phyloP scores from a whole-genome alignment of 768 basidiomycete species.

The Boletus insuetus region DNA sequence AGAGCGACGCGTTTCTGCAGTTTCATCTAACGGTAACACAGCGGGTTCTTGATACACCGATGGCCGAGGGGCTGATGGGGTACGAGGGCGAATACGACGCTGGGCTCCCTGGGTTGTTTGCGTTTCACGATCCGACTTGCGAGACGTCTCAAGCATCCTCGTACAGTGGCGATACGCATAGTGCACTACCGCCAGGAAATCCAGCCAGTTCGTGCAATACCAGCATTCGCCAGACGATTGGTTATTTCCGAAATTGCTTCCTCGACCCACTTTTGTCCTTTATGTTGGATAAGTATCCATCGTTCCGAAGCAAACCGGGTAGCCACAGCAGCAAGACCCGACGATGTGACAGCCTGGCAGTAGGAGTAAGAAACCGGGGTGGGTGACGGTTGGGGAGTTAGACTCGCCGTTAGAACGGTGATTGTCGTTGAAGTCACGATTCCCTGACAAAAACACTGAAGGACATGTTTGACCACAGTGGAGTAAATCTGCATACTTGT shows the following conservation, averaged over 20 bases:
- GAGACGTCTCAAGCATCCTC: constrained; percentile 22
- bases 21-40: too few relatives aligned
- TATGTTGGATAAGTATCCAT: constrained; percentile 45
- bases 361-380: constrained; percentile 4
- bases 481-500: constrained; percentile 45
- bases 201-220: constrained; percentile 19
- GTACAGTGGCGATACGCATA: constrained; percentile 10
- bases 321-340: constrained; percentile 47
- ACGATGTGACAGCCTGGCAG: constrained; percentile 35
- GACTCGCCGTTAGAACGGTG: constrained; percentile 60
- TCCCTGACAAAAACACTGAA: constrained; percentile 38
- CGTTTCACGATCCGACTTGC: constrained; percentile 19
- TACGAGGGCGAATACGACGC: constrained; percentile 3
- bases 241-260: constrained; percentile 36
- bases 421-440: constrained; percentile 64
- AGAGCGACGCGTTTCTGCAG: too few relatives aligned
- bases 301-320: constrained; percentile 52
- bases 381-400: background rate
- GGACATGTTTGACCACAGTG: constrained; percentile 16
- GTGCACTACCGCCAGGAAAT: constrained; percentile 25
- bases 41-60: background rate
- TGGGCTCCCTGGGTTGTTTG: constrained; percentile 15
- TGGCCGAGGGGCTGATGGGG: constrained; percentile 1
- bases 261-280: constrained; percentile 48
- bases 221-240: constrained; percentile 22